Base-by-base conservation (phyloP, 2,329 filamentous ascomycete species). In the Arthrobotrys conoides region DNA sequence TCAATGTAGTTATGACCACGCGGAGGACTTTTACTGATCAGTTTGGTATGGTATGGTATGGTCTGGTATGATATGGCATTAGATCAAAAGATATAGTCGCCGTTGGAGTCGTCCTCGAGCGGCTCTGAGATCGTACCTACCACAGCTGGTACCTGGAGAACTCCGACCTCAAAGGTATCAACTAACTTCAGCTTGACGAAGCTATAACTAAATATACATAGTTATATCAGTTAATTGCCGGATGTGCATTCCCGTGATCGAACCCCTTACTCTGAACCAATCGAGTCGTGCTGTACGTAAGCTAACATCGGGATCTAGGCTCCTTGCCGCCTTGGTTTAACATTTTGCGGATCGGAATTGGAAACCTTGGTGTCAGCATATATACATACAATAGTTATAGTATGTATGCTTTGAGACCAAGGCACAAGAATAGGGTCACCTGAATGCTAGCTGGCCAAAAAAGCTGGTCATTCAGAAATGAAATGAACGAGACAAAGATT, bases 341-440 rank as follows among this genome's bases (percentile, higher is more conserved):
- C 44, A 18, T 44, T 22, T 66, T 53, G 38, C 18, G 30, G 22
- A 41, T 72, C 22, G 36, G 38, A 24, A 59, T 46, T 69, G 30
- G 38, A 22, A 22, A 48, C 51, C 51, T 59, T 22, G 27, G 33
- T 48, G 64, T 53, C 51, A 68, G 51, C 65, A 38, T 33, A 18
- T 30, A 30, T 30, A 33, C n/a, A n/a, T n/a, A n/a, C n/a, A n/a
- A n/a, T n/a, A n/a, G n/a, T n/a, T n/a, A n/a, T n/a, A n/a, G n/a
- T n/a, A n/a, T n/a, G 33, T 24, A 16, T 44, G 61, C 27, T 73
- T 49, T 73, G 61, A 73, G 70, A 51, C 70, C 70, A 73, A 72
- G 65, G 70, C 70, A 73, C 70, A 67, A 66, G 70, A 73, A 49
- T 59, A 55, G 12, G 70, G 70, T 73, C 70, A 73, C 70, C 70